A percentile compares a stretch with the other conserved stretches of the same genome.
phyloP scores from a whole-genome alignment of 2,329 filamentous ascomycete genomes.

The Pseudogymnoascus sp. region DNA sequence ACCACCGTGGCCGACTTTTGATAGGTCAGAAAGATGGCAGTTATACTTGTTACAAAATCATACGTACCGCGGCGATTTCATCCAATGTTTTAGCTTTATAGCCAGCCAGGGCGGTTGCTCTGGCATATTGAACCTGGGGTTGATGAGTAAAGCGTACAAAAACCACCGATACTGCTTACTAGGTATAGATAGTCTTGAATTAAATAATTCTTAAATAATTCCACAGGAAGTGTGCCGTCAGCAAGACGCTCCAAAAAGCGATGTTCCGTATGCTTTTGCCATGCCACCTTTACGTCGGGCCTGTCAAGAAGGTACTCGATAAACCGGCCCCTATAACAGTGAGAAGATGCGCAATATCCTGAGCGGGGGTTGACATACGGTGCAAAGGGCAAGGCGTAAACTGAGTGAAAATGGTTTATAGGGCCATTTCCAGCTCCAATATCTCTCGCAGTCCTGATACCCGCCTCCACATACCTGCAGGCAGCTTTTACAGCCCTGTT shows the following conservation, averaged over 20 bases:
- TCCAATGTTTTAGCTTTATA: conserved; percentile 74
- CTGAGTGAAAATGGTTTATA: conserved; percentile 72
- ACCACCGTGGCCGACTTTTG: conserved; percentile 61
- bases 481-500: conserved; percentile 57
- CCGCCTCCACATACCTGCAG: conserved; percentile 64
- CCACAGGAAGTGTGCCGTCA: conserved; percentile 63
- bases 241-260: conserved; percentile 74
- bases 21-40: neutral
- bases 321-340: conserved; percentile 57
- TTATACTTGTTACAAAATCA: neutral
- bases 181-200: conserved; percentile 90
- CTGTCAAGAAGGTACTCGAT: conserved; percentile 74
- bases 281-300: conserved; percentile 64
- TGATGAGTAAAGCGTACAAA: neutral
- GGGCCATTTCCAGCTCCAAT: conserved; percentile 61
- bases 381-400: conserved; percentile 59
- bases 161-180: conserved; percentile 38
- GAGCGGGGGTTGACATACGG: conserved; percentile 32
- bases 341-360: neutral
- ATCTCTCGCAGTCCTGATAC: conserved; percentile 44
- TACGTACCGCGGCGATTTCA: conserved; percentile 63
- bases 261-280: conserved; percentile 73
- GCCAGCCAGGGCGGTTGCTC: conserved; percentile 75
- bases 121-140: conserved; percentile 69
- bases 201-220: conserved; percentile 81